A percentile compares a stretch with the other conserved stretches of the same genome.
These are phyloP conservation scores for Rhizoctonia solani DNA, from an alignment of 1,284 basidiomycete species.

Conservation along the genomic window DNA sequence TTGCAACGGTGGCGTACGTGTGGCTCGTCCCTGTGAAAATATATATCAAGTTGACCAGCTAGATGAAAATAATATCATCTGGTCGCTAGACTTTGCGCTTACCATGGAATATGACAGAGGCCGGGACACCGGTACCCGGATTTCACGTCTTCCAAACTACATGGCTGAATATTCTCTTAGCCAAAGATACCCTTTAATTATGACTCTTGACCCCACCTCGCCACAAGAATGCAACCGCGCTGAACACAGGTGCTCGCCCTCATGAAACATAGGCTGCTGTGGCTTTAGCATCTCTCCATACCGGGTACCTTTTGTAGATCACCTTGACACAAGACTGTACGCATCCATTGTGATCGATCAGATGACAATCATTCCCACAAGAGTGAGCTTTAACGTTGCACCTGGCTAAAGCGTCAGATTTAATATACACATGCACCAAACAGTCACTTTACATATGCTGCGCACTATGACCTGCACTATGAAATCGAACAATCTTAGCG, in stretches of 20 bases:
- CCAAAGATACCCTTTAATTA: background rate
- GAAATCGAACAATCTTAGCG: slow-evolving; percentile 1
- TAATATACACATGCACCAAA: background rate
- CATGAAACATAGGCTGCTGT: slow-evolving; percentile 54
- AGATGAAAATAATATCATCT: slow-evolving; percentile 51
- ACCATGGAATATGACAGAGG: slow-evolving; percentile 54
- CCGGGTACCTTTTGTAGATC: background rate
- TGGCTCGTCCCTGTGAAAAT: slow-evolving; percentile 54
- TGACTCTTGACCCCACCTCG: slow-evolving; percentile 46
- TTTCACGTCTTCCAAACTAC: slow-evolving; percentile 47
- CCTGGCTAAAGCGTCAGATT: background rate
- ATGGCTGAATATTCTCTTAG: slow-evolving; percentile 49
- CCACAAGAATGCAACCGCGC: slow-evolving; percentile 59
- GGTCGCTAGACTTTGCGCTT: slow-evolving; percentile 53
- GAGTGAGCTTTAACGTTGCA: slow-evolving; percentile 21
- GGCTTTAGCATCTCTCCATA: background rate
- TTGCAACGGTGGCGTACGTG: background rate
- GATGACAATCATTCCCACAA: slow-evolving; percentile 11
- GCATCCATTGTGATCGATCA: slow-evolving; percentile 16
- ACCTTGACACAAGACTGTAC: slow-evolving; percentile 9
- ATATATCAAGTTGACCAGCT: slow-evolving; percentile 40
- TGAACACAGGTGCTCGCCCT: slow-evolving; percentile 58
- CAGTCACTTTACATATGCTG: slow-evolving; percentile 53
- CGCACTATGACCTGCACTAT: slow-evolving; percentile 59
- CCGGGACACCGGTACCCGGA: slow-evolving; percentile 50